Evolutionary conservation across 2,329 filamentous ascomycete species (phyloP).

Genomic region (Lecanicillium sp.): DNA sequence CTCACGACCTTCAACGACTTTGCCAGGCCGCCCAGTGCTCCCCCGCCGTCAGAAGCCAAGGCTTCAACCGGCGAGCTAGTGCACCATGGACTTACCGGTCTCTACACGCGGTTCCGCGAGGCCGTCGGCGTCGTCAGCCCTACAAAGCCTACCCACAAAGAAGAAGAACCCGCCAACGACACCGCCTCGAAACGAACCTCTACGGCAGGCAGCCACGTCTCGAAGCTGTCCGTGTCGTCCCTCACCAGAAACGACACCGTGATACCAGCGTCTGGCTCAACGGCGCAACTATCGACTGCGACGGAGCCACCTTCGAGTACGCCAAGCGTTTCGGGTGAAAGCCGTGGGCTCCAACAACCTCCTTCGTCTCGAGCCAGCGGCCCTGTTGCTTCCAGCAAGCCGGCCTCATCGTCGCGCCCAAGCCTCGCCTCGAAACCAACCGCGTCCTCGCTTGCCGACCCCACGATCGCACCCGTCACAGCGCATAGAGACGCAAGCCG

Average conservation of each 20-base stretch:
- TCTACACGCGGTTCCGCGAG: conserved; percentile 79
- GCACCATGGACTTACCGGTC: conserved; percentile 78
- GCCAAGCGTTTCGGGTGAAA: conserved; percentile 7
- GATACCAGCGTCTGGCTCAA: conserved; percentile 10
- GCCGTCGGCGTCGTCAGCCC: conserved; percentile 65
- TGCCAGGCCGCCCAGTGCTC: conserved; percentile 57
- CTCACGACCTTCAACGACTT: conserved; percentile 95
- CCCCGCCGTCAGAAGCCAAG: conserved; percentile 57
- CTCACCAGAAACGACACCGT: conserved; percentile 33
- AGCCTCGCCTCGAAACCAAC: conserved; percentile 35
- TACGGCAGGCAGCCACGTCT: conserved; percentile 28
- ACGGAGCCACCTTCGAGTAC: conserved; percentile 2
- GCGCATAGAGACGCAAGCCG: conserved; percentile 41
- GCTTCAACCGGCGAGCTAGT: conserved; percentile 64
- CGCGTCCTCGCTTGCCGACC: conserved; percentile 31
- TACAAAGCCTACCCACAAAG: conserved; percentile 25
- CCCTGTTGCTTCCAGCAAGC: conserved; percentile 37
- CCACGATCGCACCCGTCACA: conserved; percentile 41
- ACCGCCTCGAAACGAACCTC: conserved; percentile 33
- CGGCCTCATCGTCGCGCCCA: conserved; percentile 29
- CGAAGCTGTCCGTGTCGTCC: conserved; percentile 33
- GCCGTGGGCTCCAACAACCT: conserved; percentile 11
- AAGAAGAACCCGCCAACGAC: conserved; percentile 38
- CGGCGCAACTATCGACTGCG: neutral
- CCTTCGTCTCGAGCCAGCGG: conserved; percentile 38